Percentiles rank a stretch among this genome's conserved stretches.
phyloP scores from a whole-genome alignment of 2,329 filamentous ascomycete genomes.

The Aspergillus tanneri region DNA sequence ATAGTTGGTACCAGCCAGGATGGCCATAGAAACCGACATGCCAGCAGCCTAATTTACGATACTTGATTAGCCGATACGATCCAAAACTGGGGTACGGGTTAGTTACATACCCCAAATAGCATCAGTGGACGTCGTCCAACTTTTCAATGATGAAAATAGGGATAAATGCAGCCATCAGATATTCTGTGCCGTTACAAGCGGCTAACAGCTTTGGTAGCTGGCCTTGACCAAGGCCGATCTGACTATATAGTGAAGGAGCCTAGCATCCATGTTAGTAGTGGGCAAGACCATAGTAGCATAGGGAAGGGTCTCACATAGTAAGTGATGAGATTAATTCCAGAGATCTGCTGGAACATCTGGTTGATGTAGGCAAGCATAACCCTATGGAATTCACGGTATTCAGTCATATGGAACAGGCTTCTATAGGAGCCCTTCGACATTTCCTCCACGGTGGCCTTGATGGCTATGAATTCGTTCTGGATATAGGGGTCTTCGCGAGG shows the following conservation, averaged over 20 bases:
- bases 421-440: constrained; percentile 52
- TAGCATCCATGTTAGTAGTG: constrained; percentile 4
- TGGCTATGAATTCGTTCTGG: constrained; percentile 49
- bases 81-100: constrained; percentile 27
- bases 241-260: constrained; percentile 21
- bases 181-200: constrained; percentile 54
- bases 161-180: constrained; percentile 53
- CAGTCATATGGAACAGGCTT: constrained; percentile 59
- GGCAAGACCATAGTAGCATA: constrained; percentile 33
- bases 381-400: constrained; percentile 57
- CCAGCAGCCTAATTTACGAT: constrained; percentile 55
- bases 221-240: constrained; percentile 21
- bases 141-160: constrained; percentile 53
- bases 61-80: constrained; percentile 54
- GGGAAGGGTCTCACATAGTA: constrained; percentile 42
- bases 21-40: constrained; percentile 65
- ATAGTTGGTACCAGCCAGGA: constrained; percentile 46
- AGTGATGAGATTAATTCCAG: constrained; percentile 46
- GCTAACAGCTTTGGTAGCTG: constrained; percentile 47
- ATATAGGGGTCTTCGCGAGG: constrained; percentile 51
- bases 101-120: constrained; percentile 66
- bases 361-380: constrained; percentile 57
- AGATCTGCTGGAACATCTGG: constrained; percentile 55
- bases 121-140: constrained; percentile 64
- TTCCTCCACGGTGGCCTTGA: constrained; percentile 55